Conservation (phyloP, 192 early-diverging fungal genomes). For the Entrophospora sp. region DNA sequence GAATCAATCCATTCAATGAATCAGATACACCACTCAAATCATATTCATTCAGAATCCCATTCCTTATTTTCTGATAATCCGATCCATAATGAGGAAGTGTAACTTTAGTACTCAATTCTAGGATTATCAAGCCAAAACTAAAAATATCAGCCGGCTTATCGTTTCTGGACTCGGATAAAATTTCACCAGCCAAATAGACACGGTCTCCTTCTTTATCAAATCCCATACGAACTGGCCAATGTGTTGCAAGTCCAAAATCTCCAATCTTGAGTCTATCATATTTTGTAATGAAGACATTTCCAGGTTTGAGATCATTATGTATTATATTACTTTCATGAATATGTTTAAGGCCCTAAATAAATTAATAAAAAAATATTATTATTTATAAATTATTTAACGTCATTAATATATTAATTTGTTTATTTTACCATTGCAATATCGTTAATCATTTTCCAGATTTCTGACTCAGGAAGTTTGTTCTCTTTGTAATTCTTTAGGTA, state of each 20-base stretch:
- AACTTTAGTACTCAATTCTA: slow-evolving; percentile 81
- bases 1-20: neutral
- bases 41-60: slow-evolving; percentile 51
- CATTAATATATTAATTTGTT: neutral
- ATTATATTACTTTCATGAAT: slow-evolving; percentile 64
- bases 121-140: slow-evolving; percentile 83
- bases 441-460: slow-evolving; percentile 66
- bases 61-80: slow-evolving; percentile 78
- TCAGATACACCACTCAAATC: neutral
- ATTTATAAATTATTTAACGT: neutral
- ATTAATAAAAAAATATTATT: slow-evolving; percentile 15
- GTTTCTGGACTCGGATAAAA: slow-evolving; percentile 59
- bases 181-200: slow-evolving; percentile 84
- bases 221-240: slow-evolving; percentile 37
- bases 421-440: slow-evolving; percentile 44
- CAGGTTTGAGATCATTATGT: slow-evolving; percentile 90
- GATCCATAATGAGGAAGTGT: slow-evolving; percentile 82
- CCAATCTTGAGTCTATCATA: slow-evolving; percentile 71
- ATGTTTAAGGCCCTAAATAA: slow-evolving; percentile 49
- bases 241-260: slow-evolving; percentile 82
- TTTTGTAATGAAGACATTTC: slow-evolving; percentile 68
- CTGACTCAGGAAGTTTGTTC: slow-evolving; percentile 49
- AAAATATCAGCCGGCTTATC: slow-evolving; percentile 71
- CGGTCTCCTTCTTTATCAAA: slow-evolving; percentile 81
- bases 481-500: slow-evolving; percentile 25